Conservation (phyloP, 2,329 filamentous ascomycete species). For the Dissoconium aciculare region DNA sequence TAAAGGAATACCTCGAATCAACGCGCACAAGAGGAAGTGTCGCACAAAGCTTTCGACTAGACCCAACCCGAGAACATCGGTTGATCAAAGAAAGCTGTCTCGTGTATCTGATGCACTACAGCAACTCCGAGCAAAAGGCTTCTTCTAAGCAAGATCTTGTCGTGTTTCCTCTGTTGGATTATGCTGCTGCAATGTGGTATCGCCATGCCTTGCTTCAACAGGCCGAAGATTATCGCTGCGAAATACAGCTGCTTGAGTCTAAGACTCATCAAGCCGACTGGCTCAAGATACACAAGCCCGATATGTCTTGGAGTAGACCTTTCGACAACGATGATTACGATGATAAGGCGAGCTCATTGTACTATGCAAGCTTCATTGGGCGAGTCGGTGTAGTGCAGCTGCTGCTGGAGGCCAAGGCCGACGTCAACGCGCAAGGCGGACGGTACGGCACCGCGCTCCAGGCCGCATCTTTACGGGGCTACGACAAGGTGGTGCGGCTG, state of each 20-base stretch:
- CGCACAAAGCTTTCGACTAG: slow-evolving; percentile 4
- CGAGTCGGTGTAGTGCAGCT: no score
- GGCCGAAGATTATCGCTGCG: background rate
- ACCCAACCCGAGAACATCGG: slow-evolving; percentile 3
- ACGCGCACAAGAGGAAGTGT: slow-evolving; percentile 5
- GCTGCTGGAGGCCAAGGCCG: no score
- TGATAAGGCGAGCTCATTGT: no score
- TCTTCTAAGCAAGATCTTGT: slow-evolving; percentile 5
- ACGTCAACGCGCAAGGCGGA: no score
- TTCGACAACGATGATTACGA: no score
- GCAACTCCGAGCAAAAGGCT: slow-evolving; percentile 4
- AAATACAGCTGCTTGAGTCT: slow-evolving; percentile 2
- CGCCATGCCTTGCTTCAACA: no score
- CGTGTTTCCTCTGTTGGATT: slow-evolving; percentile 9
- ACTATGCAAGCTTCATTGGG: no score
- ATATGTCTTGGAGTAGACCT: background rate
- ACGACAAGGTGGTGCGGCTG: no score
- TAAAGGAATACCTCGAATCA: slow-evolving; percentile 12
- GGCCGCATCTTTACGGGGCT: no score
- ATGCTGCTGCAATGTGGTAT: slow-evolving; percentile 7
- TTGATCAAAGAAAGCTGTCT: slow-evolving; percentile 8
- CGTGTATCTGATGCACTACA: no score
- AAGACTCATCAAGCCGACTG: slow-evolving; percentile 3
- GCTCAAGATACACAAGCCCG: slow-evolving; percentile 5
- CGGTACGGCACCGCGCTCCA: no score